Evolutionary conservation across 768 basidiomycete genomes (phyloP), one percentile per base, ranked within the genome.

Genomic region (Termitomyces titanicus): DNA sequence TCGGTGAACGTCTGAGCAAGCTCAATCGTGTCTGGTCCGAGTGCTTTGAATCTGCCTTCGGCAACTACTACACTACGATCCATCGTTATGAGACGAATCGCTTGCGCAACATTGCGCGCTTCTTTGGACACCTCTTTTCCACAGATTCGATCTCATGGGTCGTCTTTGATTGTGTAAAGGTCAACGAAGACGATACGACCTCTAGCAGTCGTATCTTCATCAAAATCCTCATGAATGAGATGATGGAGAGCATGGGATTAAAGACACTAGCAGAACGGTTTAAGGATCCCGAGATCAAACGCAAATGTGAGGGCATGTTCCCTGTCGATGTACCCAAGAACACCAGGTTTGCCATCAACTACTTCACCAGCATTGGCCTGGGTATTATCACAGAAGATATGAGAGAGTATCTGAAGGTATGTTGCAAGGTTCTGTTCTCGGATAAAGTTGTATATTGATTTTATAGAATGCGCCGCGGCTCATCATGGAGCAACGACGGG

Each of bases 61-160:
- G 66, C 42, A 89, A 82, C 66, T 98, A 98, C 72, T 99, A 94
- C 75, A 86, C 83, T 20, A 98, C 97, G 5, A 93, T 98, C 64
- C 97, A 99, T 75, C 89, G 97, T 58, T 98, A 98, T 72, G 97
- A 99, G 72, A 97, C 97, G 18, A 99, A 98, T 72, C 91, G 95
- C 11, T 78, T 99, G 20, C 92, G 97, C 50, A 99, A 98, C 68
- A 97, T 99, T 59, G 91, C 92, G 10, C 85, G 94, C 40, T 94
- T 99, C 77, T 98, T 99, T 63, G 97, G 97, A 1, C 94, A 97
- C 67, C 77, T 98, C 24, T 58, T 98, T 56, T 82, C 89, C 7
- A 86, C 82, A 18, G 97, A 99, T 68, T 81, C 92, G 0, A 79
- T 98, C 51, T 92, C 92, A 2, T 98, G 97, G 97, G 77, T 84